These are phyloP conservation scores for Xenosphaeropsis pyriputrescens DNA, from an alignment of 2,329 filamentous ascomycete species.

Conservation along the genomic window DNA sequence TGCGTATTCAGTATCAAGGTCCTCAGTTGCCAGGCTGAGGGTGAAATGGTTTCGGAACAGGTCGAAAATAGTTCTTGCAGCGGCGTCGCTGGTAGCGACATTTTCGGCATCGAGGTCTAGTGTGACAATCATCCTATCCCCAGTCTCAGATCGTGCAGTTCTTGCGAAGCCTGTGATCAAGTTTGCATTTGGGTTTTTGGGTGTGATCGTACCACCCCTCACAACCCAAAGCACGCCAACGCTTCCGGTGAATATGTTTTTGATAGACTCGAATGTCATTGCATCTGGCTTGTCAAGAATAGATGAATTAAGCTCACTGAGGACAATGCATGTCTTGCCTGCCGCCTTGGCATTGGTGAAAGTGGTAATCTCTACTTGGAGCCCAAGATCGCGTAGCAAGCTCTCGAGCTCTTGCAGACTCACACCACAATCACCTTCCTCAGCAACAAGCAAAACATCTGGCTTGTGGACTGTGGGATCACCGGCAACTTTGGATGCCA, in stretches of 20 bases:
- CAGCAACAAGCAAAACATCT: too few species aligned
- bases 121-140: neutral
- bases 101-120: neutral
- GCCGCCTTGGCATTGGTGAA: too few species aligned
- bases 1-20: conserved; percentile 6
- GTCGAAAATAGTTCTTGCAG: neutral
- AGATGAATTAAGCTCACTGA: too few species aligned
- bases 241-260: conserved; percentile 1
- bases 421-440: too few species aligned
- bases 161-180: neutral
- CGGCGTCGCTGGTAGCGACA: conserved; percentile 20
- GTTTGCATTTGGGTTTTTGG: neutral
- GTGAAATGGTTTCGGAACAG: neutral
- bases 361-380: too few species aligned
- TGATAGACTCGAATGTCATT: too few species aligned
- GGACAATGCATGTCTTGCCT: too few species aligned
- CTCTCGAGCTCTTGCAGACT: too few species aligned
- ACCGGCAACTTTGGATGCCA: too few species aligned
- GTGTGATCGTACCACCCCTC: neutral
- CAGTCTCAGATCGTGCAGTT: neutral
- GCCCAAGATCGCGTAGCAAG: too few species aligned
- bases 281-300: too few species aligned
- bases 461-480: too few species aligned
- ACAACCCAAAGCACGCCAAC: conserved; percentile 1
- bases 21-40: neutral